Conservation (phyloP, 306 rosid species). For the Casuarina glauca region DNA sequence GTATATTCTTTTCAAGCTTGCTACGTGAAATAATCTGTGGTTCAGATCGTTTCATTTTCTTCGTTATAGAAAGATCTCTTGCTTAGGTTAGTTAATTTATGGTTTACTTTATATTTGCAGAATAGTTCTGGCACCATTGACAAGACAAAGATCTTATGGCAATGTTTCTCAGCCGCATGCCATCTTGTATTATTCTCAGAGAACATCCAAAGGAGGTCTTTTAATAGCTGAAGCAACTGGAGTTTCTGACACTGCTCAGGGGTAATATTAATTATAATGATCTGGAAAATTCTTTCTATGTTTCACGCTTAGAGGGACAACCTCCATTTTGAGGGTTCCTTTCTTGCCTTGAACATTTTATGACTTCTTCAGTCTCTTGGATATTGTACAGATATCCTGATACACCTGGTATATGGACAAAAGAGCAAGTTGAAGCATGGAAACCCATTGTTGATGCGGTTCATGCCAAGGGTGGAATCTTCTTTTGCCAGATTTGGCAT, state of each 20-base stretch:
- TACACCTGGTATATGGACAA: constrained; percentile 56
- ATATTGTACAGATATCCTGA: constrained; percentile 32
- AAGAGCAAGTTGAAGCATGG: constrained; percentile 60
- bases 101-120: constrained; percentile 24
- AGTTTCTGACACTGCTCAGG: constrained; percentile 50
- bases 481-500: constrained; percentile 69
- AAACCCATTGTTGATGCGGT: constrained; percentile 57
- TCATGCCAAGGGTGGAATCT: constrained; percentile 54
- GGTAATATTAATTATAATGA: constrained; percentile 30
- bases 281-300: no score
- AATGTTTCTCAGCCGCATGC: constrained; percentile 69
- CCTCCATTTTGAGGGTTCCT: no score
- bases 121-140: constrained; percentile 60
- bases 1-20: no score
- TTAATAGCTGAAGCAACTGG: constrained; percentile 51
- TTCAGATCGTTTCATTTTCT: no score
- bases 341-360: neutral
- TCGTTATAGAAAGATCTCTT: no score
- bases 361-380: neutral
- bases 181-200: constrained; percentile 46
- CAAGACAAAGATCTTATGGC: constrained; percentile 40
- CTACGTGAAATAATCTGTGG: no score
- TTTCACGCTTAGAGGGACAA: no score
- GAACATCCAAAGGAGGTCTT: constrained; percentile 43
- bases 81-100: no score